Evolutionary conservation across 2,329 filamentous ascomycete genomes (phyloP).

Genomic region (Diplocarpon mali): DNA sequence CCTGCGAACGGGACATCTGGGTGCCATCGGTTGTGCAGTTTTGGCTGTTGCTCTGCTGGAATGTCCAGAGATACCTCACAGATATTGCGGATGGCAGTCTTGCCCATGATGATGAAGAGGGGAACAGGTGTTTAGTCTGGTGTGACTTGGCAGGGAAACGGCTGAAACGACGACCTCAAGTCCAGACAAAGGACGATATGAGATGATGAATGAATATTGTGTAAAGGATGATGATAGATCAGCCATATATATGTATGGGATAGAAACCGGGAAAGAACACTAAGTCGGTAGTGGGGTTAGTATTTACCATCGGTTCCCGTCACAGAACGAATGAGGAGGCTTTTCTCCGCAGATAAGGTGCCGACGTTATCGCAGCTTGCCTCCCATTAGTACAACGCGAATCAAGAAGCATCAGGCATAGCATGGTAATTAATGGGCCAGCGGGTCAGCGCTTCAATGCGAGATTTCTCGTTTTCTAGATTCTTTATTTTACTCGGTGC

Average conservation of each 20-base stretch:
- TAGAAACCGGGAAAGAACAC: too few relatives aligned
- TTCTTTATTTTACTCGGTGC: too few relatives aligned
- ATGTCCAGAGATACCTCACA: constrained; percentile 64
- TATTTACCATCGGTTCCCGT: background rate
- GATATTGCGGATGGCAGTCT: constrained; percentile 53
- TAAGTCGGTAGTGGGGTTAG: too few relatives aligned
- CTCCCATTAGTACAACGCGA: background rate
- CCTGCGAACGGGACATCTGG: constrained; percentile 70
- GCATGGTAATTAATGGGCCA: too few relatives aligned
- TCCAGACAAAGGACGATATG: background rate
- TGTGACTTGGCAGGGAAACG: background rate
- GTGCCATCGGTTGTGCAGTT: constrained; percentile 83
- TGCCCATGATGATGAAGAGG: constrained; percentile 31
- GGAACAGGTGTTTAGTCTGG: background rate
- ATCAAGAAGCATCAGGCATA: too few relatives aligned
- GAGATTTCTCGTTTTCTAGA: too few relatives aligned
- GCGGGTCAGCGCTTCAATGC: too few relatives aligned
- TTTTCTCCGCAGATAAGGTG: background rate
- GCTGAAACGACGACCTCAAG: background rate
- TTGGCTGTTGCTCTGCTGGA: constrained; percentile 57
- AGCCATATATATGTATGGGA: background rate
- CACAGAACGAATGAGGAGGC: background rate
- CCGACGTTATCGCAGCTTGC: too few relatives aligned
- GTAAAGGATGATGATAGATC: background rate
- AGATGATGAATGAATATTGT: background rate